Percentiles rank a stretch among this genome's conserved stretches.
phyloP scores from a whole-genome alignment of 192 early-diverging fungal genomes.

The Radiomyces spectabilis region DNA sequence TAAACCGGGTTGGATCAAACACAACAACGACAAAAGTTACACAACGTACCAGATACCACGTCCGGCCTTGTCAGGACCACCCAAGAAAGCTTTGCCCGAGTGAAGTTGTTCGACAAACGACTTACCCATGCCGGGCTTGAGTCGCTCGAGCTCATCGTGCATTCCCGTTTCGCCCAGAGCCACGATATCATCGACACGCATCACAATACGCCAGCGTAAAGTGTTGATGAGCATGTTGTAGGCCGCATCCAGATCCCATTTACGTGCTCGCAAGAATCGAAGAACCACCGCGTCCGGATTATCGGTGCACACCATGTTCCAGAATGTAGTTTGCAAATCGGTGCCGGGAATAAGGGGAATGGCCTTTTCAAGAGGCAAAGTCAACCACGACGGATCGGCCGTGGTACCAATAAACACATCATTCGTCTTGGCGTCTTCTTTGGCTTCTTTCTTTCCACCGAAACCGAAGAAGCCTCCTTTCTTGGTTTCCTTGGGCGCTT shows the following conservation, averaged over 20 bases:
- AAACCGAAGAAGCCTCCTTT: neutral
- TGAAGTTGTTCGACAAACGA: conserved; percentile 30
- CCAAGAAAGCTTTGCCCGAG: conserved; percentile 37
- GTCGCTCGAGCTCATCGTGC: conserved; percentile 23
- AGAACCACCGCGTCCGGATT: conserved; percentile 66
- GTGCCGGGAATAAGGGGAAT: neutral
- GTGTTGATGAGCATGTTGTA: conserved; percentile 62
- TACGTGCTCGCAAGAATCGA: conserved; percentile 79
- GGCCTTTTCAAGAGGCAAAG: neutral
- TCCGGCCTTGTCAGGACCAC: conserved; percentile 39
- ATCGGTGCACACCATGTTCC: conserved; percentile 39
- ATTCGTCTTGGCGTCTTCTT: too few relatives aligned
- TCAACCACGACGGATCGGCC: neutral
- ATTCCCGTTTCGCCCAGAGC: conserved; percentile 26
- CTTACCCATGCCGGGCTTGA: conserved; percentile 23
- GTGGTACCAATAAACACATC: neutral
- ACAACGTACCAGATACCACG: conserved; percentile 43
- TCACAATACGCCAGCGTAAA: conserved; percentile 65
- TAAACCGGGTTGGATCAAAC: neutral
- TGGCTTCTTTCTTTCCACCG: neutral
- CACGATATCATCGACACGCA: conserved; percentile 35
- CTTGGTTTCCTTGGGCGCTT: neutral
- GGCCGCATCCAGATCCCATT: conserved; percentile 75
- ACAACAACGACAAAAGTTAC: neutral
- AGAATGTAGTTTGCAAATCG: neutral